Evolutionary conservation across 495 filamentous ascomycete genomes (phyloP).

Genomic region (Lasiosphaeria hispida): DNA sequence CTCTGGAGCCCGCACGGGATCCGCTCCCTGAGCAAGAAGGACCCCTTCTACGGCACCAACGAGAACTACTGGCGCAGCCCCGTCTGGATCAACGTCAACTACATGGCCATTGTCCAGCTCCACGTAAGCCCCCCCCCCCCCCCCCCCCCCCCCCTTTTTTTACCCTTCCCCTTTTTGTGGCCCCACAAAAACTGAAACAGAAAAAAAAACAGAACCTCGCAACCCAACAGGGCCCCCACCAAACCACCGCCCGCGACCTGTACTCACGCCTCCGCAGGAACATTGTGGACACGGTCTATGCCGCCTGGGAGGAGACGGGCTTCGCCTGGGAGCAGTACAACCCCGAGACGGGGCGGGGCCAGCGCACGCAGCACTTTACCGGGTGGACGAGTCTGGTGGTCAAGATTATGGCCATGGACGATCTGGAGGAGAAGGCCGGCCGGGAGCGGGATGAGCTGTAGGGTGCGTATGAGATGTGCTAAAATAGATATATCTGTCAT

Average conservation of each 20-base stretch:
- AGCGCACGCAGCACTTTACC: slow-evolving; percentile 96
- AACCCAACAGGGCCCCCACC: slow-evolving; percentile 62
- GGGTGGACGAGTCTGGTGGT: slow-evolving; percentile 98
- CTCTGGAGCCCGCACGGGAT: slow-evolving; percentile 85
- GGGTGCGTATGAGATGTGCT: background rate
- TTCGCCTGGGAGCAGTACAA: slow-evolving; percentile 99
- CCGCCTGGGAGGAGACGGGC: slow-evolving; percentile 82
- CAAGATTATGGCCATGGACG: slow-evolving; percentile 89
- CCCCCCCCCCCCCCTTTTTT: slow-evolving; percentile 1
- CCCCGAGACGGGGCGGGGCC: slow-evolving; percentile 84
- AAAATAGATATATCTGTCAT: background rate
- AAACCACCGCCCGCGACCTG: slow-evolving; percentile 64
- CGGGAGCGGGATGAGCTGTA: slow-evolving; percentile 37
- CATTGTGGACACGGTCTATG: slow-evolving; percentile 84
- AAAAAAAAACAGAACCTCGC: slow-evolving; percentile 50
- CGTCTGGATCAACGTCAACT: slow-evolving; percentile 98
- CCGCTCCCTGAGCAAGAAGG: slow-evolving; percentile 79
- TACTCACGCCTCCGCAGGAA: slow-evolving; percentile 78
- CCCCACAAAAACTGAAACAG: slow-evolving; percentile 7
- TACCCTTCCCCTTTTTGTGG: slow-evolving; percentile 22
- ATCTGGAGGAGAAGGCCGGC: slow-evolving; percentile 24
- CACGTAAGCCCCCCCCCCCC: slow-evolving; percentile 56
- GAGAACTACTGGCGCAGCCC: slow-evolving; percentile 98
- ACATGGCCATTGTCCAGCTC: slow-evolving; percentile 78
- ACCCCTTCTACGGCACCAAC: slow-evolving; percentile 78